These are phyloP conservation scores for Daedaleopsis sinensis DNA, from an alignment of 768 basidiomycete species.

Conservation along the genomic window DNA sequence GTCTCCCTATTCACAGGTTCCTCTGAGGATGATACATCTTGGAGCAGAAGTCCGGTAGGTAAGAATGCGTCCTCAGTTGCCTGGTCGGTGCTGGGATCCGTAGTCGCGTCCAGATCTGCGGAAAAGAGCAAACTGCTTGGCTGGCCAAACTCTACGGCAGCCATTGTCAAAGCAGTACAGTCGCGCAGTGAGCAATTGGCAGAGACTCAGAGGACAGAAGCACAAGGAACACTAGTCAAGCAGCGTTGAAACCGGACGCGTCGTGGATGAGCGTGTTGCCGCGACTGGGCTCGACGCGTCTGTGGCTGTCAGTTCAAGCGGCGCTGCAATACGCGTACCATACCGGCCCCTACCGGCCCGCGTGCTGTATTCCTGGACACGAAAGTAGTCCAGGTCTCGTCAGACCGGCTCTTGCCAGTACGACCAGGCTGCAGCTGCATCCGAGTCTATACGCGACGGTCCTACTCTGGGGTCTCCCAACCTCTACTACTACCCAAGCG, in stretches of 20 bases:
- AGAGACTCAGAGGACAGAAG: neutral
- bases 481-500: too few species aligned
- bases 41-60: conserved; percentile 13
- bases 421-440: too few species aligned
- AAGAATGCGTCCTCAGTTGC: conserved; percentile 9
- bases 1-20: neutral
- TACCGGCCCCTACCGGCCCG: too few species aligned
- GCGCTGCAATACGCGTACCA: conserved; percentile 5
- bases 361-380: too few species aligned
- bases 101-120: neutral
- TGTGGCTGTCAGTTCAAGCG: conserved; percentile 14
- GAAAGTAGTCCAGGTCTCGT: too few species aligned
- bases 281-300: conserved; percentile 15
- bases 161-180: neutral
- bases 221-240: neutral
- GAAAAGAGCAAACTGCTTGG: conserved; percentile 16
- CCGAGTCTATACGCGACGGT: too few species aligned
- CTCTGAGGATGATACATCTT: neutral
- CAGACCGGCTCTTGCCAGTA: too few species aligned
- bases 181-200: neutral
- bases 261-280: conserved; percentile 2
- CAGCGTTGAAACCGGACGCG: conserved; percentile 1
- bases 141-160: conserved; percentile 14
- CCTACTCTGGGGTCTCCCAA: too few species aligned
- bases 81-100: neutral